Evolutionary conservation across 371 early-diverging fungal species (phyloP), one percentile per base, ranked within the genome.

Genomic region (Rhizopus delemar): DNA sequence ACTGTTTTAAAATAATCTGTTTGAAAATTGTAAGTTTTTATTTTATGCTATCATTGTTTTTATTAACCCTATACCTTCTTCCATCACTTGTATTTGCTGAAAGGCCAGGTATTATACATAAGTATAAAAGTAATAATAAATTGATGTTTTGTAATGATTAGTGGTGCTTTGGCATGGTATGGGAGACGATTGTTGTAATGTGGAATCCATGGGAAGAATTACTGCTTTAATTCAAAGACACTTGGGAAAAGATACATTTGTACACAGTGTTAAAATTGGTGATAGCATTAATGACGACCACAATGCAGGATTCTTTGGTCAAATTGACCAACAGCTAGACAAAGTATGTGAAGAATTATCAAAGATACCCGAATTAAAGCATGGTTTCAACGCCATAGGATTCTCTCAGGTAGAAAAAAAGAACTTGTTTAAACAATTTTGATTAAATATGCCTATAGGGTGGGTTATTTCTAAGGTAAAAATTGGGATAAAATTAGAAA

Each of bases 341-440:
- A 11, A 34, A 11, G 88, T 88, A 0, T 91, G 90, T 58, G 53
- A 77, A 3, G 78, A 87, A 52, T 66, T 93, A 41, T 55, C 69
- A 3, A 61, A 38, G 11, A 78, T 88, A 34, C 68, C 71, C 4
- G 81, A 86, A 51, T 82, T 96, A 9, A 29, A 66, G 22, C 56
- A 74, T 49, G 95, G 94, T 0, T 94, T 93, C 72, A 90, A 96
- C 70, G 91, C 92, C 29, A 77, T 97, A 53, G 98, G 98, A n/a
- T 95, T 97, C 73, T 95, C 95, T 4, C 97, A 97, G 69, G 87
- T 80, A 64, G 63, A 52, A 45, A 16, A 45, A 15, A 35, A 32
- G 0, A 22, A 22, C 22, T 22, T 22, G 22, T 22, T 22, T 22
- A 41, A 28, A 39, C n/a, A 13, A 13, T 54, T 50, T 9, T 46